phyloP scores from a whole-genome alignment of 768 basidiomycete genomes.

The Suillus alpinus region DNA sequence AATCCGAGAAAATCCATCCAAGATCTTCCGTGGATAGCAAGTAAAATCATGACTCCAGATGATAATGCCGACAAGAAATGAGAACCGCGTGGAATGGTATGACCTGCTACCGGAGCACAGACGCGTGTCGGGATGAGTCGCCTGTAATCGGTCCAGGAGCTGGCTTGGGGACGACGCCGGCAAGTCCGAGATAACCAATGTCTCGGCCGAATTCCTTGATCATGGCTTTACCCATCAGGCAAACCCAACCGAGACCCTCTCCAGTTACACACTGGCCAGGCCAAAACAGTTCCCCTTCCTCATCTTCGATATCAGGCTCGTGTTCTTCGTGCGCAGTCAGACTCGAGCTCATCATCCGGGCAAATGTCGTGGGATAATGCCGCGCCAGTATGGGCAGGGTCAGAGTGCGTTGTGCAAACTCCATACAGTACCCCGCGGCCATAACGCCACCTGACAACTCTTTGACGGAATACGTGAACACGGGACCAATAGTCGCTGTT shows the following conservation, averaged over 20 bases:
- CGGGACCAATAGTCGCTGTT: constrained; percentile 26
- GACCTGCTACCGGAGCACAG: constrained; percentile 28
- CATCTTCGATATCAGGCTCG: constrained; percentile 81
- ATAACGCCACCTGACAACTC: constrained; percentile 36
- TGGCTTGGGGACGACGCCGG: constrained; percentile 72
- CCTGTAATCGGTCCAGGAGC: constrained; percentile 36
- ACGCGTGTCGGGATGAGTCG: constrained; percentile 29
- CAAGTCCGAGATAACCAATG: constrained; percentile 69
- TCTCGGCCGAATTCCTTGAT: constrained; percentile 76
- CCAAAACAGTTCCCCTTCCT: constrained; percentile 86
- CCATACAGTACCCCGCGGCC: constrained; percentile 42
- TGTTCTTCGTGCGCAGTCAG: constrained; percentile 65
- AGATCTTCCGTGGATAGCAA: constrained; percentile 22
- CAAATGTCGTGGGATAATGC: constrained; percentile 74
- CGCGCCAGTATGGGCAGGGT: constrained; percentile 66
- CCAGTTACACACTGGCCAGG: constrained; percentile 70
- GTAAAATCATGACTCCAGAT: constrained; percentile 27
- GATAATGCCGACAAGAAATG: constrained; percentile 31
- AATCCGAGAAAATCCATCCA: constrained; percentile 27
- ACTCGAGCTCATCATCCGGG: constrained; percentile 67
- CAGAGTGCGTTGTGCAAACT: constrained; percentile 49
- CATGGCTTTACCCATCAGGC: constrained; percentile 84
- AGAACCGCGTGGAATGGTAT: constrained; percentile 7
- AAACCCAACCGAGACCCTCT: constrained; percentile 85
- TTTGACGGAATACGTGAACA: constrained; percentile 23